These are phyloP conservation scores for Artomyces pyxidatus DNA, from an alignment of 768 basidiomycete genomes.

Conservation along the genomic window DNA sequence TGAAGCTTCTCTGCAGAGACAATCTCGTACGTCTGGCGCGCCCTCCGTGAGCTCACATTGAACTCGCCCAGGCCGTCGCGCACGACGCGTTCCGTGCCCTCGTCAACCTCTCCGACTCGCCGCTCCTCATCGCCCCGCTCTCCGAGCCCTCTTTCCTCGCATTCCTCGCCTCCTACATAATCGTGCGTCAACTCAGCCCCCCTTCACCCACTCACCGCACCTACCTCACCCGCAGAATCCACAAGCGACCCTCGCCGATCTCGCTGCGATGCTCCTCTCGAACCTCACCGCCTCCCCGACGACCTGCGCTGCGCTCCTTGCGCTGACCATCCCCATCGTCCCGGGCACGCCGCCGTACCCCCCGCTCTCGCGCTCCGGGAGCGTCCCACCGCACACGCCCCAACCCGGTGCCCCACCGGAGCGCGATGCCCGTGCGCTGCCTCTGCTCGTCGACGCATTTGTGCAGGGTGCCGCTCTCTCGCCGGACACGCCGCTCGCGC, in stretches of 20 bases:
- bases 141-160: constrained; percentile 66
- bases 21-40: constrained; percentile 51
- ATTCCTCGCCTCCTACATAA: constrained; percentile 84
- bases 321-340: constrained; percentile 59
- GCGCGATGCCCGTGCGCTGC: constrained; percentile 53
- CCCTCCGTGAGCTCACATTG: constrained; percentile 1
- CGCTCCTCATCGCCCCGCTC: constrained; percentile 54
- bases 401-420: constrained; percentile 52
- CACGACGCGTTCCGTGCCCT: constrained; percentile 94
- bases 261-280: constrained; percentile 96
- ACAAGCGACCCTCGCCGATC: constrained; percentile 84
- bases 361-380: constrained; percentile 73
- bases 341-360: constrained; percentile 53
- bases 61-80: constrained; percentile 59
- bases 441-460: constrained; percentile 87
- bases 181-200: constrained; percentile 45
- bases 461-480: constrained; percentile 58
- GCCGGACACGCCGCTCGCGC: constrained; percentile 38
- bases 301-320: constrained; percentile 56
- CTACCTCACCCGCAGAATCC: constrained; percentile 52
- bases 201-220: not conserved
- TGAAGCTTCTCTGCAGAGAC: constrained; percentile 85
- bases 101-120: constrained; percentile 87
- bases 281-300: constrained; percentile 76
- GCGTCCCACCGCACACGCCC: constrained; percentile 65